A percentile compares a stretch with the other conserved stretches of the same genome.
Evolutionary conservation across 108 stramenopile genomes (phyloP).

Genomic region (Craspedostauros australis): DNA sequence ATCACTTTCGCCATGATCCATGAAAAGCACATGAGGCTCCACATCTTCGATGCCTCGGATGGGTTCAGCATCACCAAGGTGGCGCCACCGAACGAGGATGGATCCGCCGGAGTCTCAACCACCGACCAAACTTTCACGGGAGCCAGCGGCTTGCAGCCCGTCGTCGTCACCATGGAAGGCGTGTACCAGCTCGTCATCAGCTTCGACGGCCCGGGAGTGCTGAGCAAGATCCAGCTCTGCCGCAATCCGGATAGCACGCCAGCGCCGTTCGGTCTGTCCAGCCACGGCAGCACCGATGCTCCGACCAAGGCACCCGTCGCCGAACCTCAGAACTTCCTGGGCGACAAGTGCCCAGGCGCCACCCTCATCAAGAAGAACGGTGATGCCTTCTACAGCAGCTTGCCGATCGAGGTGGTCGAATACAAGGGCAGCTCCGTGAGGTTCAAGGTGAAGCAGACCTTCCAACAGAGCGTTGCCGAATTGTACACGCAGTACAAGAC

Average conservation of each 20-base stretch:
- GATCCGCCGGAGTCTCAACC: not conserved
- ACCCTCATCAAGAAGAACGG: no score
- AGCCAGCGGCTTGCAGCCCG: not conserved
- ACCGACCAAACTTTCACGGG: not conserved
- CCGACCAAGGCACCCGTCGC: no score
- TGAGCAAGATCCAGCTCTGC: not conserved
- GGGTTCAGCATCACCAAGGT: not conserved
- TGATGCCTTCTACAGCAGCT: no score
- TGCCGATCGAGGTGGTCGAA: no score
- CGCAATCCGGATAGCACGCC: not conserved
- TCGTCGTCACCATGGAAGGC: not conserved
- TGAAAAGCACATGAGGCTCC: not conserved
- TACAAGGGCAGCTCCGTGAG: no score
- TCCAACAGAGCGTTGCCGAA: no score
- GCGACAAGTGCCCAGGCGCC: no score
- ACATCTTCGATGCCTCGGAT: not conserved
- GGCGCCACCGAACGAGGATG: not conserved
- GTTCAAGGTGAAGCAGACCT: no score
- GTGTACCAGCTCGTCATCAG: not conserved
- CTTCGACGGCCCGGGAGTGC: not conserved
- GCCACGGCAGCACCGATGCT: no score
- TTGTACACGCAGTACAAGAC: no score
- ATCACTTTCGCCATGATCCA: constrained; percentile 3
- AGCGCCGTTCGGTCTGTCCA: not conserved
- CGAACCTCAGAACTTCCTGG: no score